A percentile compares a stretch with the other conserved stretches of the same genome.
Conservation (phyloP, 2,329 filamentous ascomycete species). For the Nannizziopsis barbatae region DNA sequence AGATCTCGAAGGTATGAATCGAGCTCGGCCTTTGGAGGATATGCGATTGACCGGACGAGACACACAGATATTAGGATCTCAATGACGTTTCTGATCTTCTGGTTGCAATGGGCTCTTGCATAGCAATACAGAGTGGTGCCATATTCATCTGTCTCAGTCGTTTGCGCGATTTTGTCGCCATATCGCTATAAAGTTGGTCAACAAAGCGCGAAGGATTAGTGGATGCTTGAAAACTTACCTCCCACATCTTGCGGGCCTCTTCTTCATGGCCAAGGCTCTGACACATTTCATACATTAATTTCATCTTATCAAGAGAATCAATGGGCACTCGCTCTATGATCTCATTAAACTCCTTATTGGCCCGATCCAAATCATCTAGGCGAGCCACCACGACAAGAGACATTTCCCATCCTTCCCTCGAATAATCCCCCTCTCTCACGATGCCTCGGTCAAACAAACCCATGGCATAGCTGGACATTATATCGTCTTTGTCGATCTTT, state of each 20-base stretch:
- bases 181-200: constrained; percentile 51
- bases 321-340: constrained; percentile 64
- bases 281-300: constrained; percentile 70
- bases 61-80: constrained; percentile 81
- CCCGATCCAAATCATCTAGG: constrained; percentile 60
- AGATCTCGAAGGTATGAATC: constrained; percentile 61
- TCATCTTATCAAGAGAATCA: constrained; percentile 58
- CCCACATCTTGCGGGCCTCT: constrained; percentile 69
- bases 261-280: constrained; percentile 65
- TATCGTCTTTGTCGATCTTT: constrained; percentile 64
- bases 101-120: constrained; percentile 64
- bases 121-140: constrained; percentile 86
- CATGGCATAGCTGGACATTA: constrained; percentile 65
- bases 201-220: not conserved
- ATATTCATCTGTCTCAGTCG: constrained; percentile 54
- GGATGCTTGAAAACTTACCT: constrained; percentile 46
- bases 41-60: constrained; percentile 71
- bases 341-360: constrained; percentile 61
- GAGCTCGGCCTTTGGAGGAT: constrained; percentile 58
- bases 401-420: constrained; percentile 74
- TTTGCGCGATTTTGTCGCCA: constrained; percentile 62
- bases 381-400: constrained; percentile 72
- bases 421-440: constrained; percentile 27
- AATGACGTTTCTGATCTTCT: constrained; percentile 73
- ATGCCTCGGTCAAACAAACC: constrained; percentile 39